A percentile compares a stretch with the other conserved stretches of the same genome.
Conservation (phyloP, 2,329 filamentous ascomycete genomes). For the Fusarium virguliforme region DNA sequence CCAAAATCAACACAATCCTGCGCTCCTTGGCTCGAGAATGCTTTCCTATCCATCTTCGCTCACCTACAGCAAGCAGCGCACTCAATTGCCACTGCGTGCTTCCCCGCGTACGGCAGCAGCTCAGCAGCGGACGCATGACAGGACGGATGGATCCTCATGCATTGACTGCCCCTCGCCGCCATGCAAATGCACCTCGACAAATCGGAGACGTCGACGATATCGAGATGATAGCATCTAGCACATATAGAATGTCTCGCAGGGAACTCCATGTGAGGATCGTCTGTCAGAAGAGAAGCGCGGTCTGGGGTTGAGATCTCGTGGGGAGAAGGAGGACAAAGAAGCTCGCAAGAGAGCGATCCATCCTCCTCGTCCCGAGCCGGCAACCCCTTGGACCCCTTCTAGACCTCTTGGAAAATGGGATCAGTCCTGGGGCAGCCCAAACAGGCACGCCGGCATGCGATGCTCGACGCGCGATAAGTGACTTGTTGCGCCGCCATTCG, state of each 20-base stretch:
- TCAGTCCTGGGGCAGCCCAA: conserved; percentile 20
- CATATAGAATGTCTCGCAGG: conserved; percentile 26
- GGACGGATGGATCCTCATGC: conserved; percentile 31
- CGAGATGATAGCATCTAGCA: conserved; percentile 18
- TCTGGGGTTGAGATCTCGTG: conserved; percentile 3
- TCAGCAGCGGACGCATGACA: background rate
- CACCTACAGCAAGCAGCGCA: background rate
- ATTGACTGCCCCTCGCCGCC: conserved; percentile 19
- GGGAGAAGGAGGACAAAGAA: background rate
- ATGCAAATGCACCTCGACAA: conserved; percentile 27
- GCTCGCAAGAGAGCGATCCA: background rate
- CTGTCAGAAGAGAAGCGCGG: conserved; percentile 12
- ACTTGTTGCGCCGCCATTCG: conserved; percentile 47
- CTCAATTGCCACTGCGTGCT: conserved; percentile 1
- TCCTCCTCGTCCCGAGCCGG: conserved; percentile 13
- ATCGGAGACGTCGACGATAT: conserved; percentile 20
- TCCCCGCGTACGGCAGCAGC: conserved; percentile 8
- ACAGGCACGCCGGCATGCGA: conserved; percentile 24
- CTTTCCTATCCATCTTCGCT: background rate
- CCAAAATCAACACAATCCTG: conserved; percentile 4
- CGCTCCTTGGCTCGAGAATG: background rate
- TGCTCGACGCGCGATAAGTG: conserved; percentile 45
- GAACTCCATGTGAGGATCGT: conserved; percentile 28
- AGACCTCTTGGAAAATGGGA: conserved; percentile 10
- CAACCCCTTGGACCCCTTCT: conserved; percentile 1